These are phyloP conservation scores for Escallonia herrerae DNA, from an alignment of 129 eudicot genomes.

Conservation along the genomic window DNA sequence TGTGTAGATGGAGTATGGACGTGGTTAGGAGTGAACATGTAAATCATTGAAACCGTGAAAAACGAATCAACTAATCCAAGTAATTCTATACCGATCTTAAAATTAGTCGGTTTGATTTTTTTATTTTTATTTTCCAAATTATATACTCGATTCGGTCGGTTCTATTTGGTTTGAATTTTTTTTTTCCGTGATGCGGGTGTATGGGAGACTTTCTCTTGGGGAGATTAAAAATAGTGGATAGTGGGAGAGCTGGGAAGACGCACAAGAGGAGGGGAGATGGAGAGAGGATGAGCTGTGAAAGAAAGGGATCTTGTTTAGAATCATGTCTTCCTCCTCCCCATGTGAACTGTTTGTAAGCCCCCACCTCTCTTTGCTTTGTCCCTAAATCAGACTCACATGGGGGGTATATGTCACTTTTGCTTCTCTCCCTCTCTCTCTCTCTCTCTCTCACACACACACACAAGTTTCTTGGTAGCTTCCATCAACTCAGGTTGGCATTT, in stretches of 20 bases:
- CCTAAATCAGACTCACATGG: conserved; percentile 47
- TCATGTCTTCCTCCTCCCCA: conserved; percentile 28
- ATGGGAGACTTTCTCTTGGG: not conserved
- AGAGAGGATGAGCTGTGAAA: conserved; percentile 15
- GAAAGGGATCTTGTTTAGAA: conserved; percentile 11
- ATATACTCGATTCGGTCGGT: too few species aligned
- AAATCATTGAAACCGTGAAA: too few species aligned
- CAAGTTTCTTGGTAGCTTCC: conserved; percentile 10
- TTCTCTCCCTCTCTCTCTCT: too few species aligned
- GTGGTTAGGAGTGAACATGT: too few species aligned
- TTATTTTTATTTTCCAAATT: too few species aligned
- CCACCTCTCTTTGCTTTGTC: conserved; percentile 38
- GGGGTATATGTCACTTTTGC: conserved; percentile 19
- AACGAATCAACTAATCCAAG: too few species aligned
- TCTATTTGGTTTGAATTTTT: not conserved
- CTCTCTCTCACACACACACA: not conserved
- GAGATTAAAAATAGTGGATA: not conserved
- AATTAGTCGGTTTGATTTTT: too few species aligned
- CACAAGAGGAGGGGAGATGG: not conserved
- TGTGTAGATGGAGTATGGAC: not conserved
- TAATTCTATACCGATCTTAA: too few species aligned
- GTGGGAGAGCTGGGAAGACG: not conserved
- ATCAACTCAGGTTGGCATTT: conserved; percentile 3
- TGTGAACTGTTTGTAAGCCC: conserved; percentile 41
- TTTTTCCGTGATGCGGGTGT: not conserved